Conservation (phyloP, 768 basidiomycete species). For the Hypholoma fasciculare region DNA sequence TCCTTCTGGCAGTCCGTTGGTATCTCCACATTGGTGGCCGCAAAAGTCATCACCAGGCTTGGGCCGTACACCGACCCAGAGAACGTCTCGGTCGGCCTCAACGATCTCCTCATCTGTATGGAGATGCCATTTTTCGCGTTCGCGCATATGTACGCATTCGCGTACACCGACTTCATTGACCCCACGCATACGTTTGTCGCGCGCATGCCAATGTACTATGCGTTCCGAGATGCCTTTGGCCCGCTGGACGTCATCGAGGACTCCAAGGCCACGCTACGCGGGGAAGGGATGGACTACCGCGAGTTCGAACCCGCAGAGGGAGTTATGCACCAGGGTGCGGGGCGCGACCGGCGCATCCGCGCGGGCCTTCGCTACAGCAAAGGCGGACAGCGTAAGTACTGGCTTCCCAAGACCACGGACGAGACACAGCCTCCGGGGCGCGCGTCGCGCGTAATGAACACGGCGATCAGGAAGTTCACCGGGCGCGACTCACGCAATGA, state of each 20-base stretch:
- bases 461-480: slow-evolving; percentile 38
- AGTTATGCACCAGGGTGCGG: slow-evolving; percentile 85
- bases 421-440: slow-evolving; percentile 37
- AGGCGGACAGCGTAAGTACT: slow-evolving; percentile 94
- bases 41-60: slow-evolving; percentile 70
- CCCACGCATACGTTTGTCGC: slow-evolving; percentile 62
- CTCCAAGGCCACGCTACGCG: slow-evolving; percentile 75
- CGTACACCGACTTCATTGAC: slow-evolving; percentile 83
- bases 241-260: slow-evolving; percentile 87
- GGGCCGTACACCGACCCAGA: slow-evolving; percentile 88
- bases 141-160: slow-evolving; percentile 94
- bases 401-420: slow-evolving; percentile 75
- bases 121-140: slow-evolving; percentile 98
- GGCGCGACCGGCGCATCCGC: slow-evolving; percentile 81
- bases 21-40: slow-evolving; percentile 87
- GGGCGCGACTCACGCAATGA: slow-evolving; percentile 41
- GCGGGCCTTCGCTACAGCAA: slow-evolving; percentile 91
- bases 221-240: slow-evolving; percentile 87
- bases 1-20: slow-evolving; percentile 96
- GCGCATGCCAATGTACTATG: slow-evolving; percentile 87
- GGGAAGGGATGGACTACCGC: slow-evolving; percentile 92
- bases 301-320: slow-evolving; percentile 97
- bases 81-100: slow-evolving; percentile 88
- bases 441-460: slow-evolving; percentile 41
- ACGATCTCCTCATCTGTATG: slow-evolving; percentile 89